phyloP scores from a whole-genome alignment of 257 asterid genomes.

The Henckelia pumila region DNA sequence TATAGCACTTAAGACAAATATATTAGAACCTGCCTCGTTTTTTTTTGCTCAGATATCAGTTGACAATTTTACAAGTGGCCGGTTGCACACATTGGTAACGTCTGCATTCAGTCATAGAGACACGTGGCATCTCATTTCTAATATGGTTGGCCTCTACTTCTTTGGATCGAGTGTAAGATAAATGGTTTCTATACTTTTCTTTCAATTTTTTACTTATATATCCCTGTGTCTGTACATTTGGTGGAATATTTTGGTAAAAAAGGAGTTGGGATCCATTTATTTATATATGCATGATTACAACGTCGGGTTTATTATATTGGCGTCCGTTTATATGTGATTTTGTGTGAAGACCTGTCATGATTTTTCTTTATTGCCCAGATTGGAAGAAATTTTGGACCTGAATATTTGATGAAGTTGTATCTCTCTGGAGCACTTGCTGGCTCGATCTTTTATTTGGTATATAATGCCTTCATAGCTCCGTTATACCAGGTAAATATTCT shows the following conservation, averaged over 20 bases:
- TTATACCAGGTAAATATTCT: conserved; percentile 47
- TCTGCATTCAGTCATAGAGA: conserved; percentile 82
- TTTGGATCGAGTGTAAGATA: conserved; percentile 80
- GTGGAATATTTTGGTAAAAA: not conserved
- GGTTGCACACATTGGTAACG: conserved; percentile 77
- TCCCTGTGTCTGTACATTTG: conserved; percentile 9
- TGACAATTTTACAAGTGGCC: conserved; percentile 73
- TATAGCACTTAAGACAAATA: conserved; percentile 5
- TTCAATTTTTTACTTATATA: conserved; percentile 5
- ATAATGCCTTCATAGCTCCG: conserved; percentile 65
- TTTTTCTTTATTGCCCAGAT: conserved; percentile 39
- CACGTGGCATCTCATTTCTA: conserved; percentile 50
- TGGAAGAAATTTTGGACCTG: conserved; percentile 71
- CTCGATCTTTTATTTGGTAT: conserved; percentile 69
- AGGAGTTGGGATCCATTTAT: not conserved
- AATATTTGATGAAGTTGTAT: conserved; percentile 73
- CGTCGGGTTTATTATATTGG: not conserved
- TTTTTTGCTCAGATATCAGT: conserved; percentile 65
- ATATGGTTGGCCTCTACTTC: conserved; percentile 84
- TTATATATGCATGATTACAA: not conserved
- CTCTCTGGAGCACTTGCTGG: conserved; percentile 83
- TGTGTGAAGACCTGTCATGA: not conserved
- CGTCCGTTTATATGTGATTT: conserved; percentile 8
- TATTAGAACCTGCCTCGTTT: conserved; percentile 11
- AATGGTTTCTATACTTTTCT: conserved; percentile 5